These are phyloP conservation scores for Casuarina equisetifolia DNA, from an alignment of 306 rosid species.

Conservation along the genomic window DNA sequence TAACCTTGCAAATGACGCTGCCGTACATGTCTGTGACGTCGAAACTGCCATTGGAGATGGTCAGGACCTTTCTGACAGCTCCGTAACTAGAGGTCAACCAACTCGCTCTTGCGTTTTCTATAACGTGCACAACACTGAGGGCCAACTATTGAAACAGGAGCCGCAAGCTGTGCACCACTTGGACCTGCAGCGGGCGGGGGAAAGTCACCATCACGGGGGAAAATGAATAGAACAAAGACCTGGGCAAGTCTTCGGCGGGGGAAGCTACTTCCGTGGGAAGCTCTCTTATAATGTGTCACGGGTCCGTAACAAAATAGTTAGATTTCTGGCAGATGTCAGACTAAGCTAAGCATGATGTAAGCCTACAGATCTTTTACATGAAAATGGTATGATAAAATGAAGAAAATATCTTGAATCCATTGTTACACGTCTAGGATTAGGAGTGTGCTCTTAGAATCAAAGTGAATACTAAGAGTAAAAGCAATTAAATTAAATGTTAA, in stretches of 20 bases:
- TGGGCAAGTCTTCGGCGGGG: neutral
- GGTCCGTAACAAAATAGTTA: no score
- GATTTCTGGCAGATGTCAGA: no score
- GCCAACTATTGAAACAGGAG: slow-evolving; percentile 29
- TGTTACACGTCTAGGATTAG: no score
- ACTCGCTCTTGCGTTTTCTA: slow-evolving; percentile 28
- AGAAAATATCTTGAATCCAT: no score
- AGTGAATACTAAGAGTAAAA: no score
- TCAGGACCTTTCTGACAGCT: slow-evolving; percentile 37
- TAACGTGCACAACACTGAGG: slow-evolving; percentile 45
- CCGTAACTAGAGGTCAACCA: no score
- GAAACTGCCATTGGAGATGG: slow-evolving; percentile 36
- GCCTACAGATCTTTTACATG: no score
- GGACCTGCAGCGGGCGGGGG: neutral
- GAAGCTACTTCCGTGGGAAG: neutral
- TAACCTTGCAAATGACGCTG: slow-evolving; percentile 46
- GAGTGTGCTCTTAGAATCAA: no score
- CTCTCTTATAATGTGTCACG: neutral
- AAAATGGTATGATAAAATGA: no score
- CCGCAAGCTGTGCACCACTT: slow-evolving; percentile 1
- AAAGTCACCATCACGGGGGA: neutral
- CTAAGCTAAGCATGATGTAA: no score
- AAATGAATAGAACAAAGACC: neutral
- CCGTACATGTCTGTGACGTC: slow-evolving; percentile 46
- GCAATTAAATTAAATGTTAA: no score